phyloP scores from a whole-genome alignment of 257 asterid species.

The Solanum habrochaites region DNA sequence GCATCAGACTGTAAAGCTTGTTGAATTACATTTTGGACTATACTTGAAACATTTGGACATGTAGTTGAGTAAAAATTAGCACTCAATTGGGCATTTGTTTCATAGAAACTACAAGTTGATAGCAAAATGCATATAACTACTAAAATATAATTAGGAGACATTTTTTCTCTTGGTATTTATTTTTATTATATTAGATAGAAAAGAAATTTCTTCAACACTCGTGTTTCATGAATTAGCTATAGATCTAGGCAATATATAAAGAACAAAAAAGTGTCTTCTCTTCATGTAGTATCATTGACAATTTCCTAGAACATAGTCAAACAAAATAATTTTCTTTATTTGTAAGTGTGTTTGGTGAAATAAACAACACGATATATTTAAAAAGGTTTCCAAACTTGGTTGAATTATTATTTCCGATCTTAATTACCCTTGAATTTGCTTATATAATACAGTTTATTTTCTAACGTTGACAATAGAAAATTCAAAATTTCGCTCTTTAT shows the following conservation, averaged over 20 bases:
- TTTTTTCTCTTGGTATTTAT: not conserved
- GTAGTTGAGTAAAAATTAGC: slow-evolving; percentile 38
- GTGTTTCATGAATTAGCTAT: not conserved
- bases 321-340: not conserved
- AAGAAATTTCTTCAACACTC: not conserved
- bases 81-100: slow-evolving; percentile 31
- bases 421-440: no score
- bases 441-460: no score
- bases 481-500: no score
- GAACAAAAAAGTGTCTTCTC: not conserved
- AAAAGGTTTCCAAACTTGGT: no score
- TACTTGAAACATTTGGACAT: slow-evolving; percentile 51
- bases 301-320: not conserved
- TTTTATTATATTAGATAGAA: not conserved
- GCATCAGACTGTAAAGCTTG: slow-evolving; percentile 50
- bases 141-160: not conserved
- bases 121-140: not conserved
- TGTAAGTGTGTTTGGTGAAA: not conserved
- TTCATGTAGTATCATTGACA: not conserved
- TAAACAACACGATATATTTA: no score
- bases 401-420: no score
- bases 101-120: slow-evolving; percentile 4
- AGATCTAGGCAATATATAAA: not conserved
- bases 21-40: slow-evolving; percentile 26
- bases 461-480: no score